A percentile compares a stretch with the other conserved stretches of the same genome.
Conservation (phyloP, 768 basidiomycete genomes). For the Boletus rufocinnamomeus region DNA sequence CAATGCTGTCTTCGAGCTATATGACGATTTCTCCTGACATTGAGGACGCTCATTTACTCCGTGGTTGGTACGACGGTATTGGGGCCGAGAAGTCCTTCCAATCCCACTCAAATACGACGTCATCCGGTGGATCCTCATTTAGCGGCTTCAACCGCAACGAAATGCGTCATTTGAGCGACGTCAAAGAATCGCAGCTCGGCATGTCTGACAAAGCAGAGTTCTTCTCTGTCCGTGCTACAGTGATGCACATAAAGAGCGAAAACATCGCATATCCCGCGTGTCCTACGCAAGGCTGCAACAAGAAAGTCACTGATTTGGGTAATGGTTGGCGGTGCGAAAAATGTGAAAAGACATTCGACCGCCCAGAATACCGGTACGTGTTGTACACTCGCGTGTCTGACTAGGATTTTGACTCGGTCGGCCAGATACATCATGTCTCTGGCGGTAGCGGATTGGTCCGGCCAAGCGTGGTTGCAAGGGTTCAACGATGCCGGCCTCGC, state of each 20-base stretch:
- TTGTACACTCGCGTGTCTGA: neutral
- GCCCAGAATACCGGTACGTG: conserved; percentile 80
- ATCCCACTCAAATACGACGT: conserved; percentile 55
- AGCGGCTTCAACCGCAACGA: conserved; percentile 68
- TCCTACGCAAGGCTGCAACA: conserved; percentile 75
- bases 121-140: conserved; percentile 40
- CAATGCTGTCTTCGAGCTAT: conserved; percentile 76
- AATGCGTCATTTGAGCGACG: conserved; percentile 69
- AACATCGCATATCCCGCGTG: conserved; percentile 90
- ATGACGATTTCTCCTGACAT: conserved; percentile 91
- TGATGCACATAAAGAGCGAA: conserved; percentile 85
- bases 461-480: conserved; percentile 89
- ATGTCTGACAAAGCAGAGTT: conserved; percentile 75
- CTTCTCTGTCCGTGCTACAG: conserved; percentile 79
- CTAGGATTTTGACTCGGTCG: conserved; percentile 5
- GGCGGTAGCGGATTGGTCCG: conserved; percentile 88
- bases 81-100: conserved; percentile 70
- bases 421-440: conserved; percentile 77
- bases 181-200: conserved; percentile 77
- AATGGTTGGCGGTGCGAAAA: conserved; percentile 92
- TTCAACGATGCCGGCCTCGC: conserved; percentile 89
- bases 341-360: conserved; percentile 69
- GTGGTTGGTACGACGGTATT: conserved; percentile 88
- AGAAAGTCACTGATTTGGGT: conserved; percentile 79
- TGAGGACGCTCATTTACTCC: conserved; percentile 79